These are phyloP conservation scores for Claviceps quebecensis DNA, from an alignment of 2,329 filamentous ascomycete genomes.

Conservation along the genomic window DNA sequence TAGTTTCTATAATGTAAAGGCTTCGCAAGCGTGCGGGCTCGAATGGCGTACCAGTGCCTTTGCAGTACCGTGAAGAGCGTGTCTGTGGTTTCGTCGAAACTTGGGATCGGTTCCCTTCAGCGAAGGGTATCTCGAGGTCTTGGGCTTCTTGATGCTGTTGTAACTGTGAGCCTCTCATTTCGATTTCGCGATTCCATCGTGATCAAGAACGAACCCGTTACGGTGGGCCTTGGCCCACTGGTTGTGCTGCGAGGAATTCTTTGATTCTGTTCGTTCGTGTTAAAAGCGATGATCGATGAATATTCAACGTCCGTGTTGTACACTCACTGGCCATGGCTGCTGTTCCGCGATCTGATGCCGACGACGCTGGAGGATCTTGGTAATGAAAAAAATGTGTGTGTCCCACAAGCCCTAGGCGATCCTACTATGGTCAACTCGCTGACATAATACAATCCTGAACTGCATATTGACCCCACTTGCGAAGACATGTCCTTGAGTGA, in stretches of 20 bases:
- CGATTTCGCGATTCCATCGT: background rate
- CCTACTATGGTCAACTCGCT: background rate
- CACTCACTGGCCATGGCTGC: constrained; percentile 7
- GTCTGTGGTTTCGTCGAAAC: constrained; percentile 99
- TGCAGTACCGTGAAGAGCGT: constrained; percentile 98
- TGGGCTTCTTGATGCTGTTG: constrained; percentile 97
- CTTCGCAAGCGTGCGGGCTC: background rate
- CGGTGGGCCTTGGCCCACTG: constrained; percentile 97
- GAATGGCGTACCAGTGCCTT: constrained; percentile 73
- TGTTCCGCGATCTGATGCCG: constrained; percentile 2
- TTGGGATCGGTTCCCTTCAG: constrained; percentile 98
- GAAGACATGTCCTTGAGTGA: no score
- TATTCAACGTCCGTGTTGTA: background rate
- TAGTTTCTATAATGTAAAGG: constrained; percentile 12
- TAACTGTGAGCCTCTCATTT: constrained; percentile 6
- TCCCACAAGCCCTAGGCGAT: constrained; percentile 13
- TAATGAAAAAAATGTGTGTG: constrained; percentile 4
- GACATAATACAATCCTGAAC: constrained; percentile 3
- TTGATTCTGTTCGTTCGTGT: constrained; percentile 57
- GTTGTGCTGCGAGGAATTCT: constrained; percentile 99
- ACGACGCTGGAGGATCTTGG: background rate
- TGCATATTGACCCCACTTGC: no score
- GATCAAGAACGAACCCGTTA: constrained; percentile 65
- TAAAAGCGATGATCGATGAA: background rate
- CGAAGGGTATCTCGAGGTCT: constrained; percentile 97